Evolutionary conservation across 73 alveolate genomes (phyloP).

Genomic region (Paraurostyla sp.): DNA sequence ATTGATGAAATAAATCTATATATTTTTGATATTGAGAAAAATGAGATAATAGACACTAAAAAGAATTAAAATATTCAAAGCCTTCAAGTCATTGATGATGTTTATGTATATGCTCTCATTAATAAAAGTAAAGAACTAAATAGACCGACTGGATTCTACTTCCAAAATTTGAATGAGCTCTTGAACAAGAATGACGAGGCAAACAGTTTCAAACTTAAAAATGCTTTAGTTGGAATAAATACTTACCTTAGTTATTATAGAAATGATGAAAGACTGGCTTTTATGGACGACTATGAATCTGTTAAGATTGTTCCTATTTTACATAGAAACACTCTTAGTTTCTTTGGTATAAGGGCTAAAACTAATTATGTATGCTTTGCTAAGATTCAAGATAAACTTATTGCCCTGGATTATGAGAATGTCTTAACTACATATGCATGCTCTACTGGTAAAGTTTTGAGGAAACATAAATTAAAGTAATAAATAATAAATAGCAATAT

Average conservation of each 20-base stretch:
- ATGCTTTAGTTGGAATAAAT: conserved; percentile 43
- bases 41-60: background rate
- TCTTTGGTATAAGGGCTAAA: conserved; percentile 30
- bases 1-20: background rate
- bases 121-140: background rate
- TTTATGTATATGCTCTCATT: conserved; percentile 22
- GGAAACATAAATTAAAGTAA: background rate
- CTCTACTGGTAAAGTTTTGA: conserved; percentile 47
- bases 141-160: conserved; percentile 33
- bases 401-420: conserved; percentile 25
- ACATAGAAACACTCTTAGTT: conserved; percentile 38
- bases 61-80: background rate
- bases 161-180: background rate
- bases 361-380: background rate
- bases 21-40: background rate
- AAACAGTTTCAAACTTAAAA: background rate
- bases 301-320: conserved; percentile 44
- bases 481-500: background rate
- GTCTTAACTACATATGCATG: conserved; percentile 17
- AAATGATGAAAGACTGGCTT: conserved; percentile 53
- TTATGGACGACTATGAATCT: conserved; percentile 29
- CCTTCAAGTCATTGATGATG: conserved; percentile 30
- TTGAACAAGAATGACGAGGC: background rate
- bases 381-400: background rate
- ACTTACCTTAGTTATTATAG: conserved; percentile 2